Evolutionary conservation across 192 early-diverging fungal species (phyloP), one percentile per base, ranked within the genome.

Genomic region (Umbelopsis isabellina): DNA sequence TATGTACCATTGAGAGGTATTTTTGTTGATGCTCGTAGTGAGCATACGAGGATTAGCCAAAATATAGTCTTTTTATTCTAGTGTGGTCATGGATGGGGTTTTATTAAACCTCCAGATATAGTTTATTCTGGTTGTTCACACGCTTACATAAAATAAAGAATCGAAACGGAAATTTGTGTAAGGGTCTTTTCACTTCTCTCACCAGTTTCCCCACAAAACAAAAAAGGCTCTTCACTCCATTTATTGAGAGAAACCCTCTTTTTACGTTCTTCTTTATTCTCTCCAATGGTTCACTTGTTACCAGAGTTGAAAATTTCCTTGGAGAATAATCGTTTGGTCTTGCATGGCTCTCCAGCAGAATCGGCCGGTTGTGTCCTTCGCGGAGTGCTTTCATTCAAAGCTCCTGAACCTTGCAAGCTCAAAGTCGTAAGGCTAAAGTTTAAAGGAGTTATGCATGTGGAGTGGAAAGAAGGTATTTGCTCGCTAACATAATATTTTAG

Each of bases 391-490:
- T 52, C 82, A 10, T 72, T 89, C 27, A 72, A 67, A 27, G 44
- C 85, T 16, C 25, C 49, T n/a, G 84, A 89, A 50, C 37, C 79
- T 1, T 80, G 79, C 25, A 82, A 82, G 20, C 66, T 86, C 16
- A 82, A 79, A 18, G 74, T 76, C 11, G 74, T 89, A 44, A 65
- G 53, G 49, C 72, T 89, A 3, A 68, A 46, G 16, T 84, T 89
- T 46, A 74, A 46, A 51, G 88, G 88, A 18, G 82, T 77, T n/a
- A 77, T 85, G 20, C 79, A 84, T 47, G 73, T 85, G 2, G 73
- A 51, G 27, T 80, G 83, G 65, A 81, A 45, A 66, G 80, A 86
- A 66, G 71, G 72, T 75, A 37, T 2, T 72, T 21, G 49, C 68
- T 18, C 12, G 11, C 2, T 15, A 51, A 51, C 6, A 51, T 52